A percentile compares a stretch with the other conserved stretches of the same genome.
These are phyloP conservation scores for Lactarius trivialis DNA, from an alignment of 768 basidiomycete genomes.

Conservation along the genomic window DNA sequence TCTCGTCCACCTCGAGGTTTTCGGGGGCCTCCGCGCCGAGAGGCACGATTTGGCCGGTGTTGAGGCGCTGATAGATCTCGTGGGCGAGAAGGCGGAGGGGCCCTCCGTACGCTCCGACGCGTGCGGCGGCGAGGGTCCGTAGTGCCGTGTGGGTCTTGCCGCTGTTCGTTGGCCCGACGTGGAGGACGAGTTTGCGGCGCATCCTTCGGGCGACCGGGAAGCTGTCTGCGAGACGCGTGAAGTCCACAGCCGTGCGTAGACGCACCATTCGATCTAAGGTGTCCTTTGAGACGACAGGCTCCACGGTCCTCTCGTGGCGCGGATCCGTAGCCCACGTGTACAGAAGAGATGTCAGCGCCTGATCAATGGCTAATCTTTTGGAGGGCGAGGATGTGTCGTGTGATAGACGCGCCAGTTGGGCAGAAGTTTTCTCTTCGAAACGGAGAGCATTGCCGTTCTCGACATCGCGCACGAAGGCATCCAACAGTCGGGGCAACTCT, in stretches of 20 bases:
- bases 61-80: constrained; percentile 89
- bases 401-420: constrained; percentile 40
- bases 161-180: constrained; percentile 96
- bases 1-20: constrained; percentile 33
- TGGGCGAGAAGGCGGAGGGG: constrained; percentile 90
- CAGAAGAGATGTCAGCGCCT: constrained; percentile 47
- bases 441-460: constrained; percentile 23
- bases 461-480: constrained; percentile 37
- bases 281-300: constrained; percentile 12
- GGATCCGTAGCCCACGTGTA: constrained; percentile 48
- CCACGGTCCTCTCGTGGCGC: constrained; percentile 5
- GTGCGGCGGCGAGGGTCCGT: constrained; percentile 74
- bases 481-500: constrained; percentile 39
- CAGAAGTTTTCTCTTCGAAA: constrained; percentile 29
- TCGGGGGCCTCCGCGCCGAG: constrained; percentile 46
- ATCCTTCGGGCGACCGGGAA: constrained; percentile 49
- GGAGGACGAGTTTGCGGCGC: constrained; percentile 79
- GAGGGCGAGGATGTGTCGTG: constrained; percentile 30
- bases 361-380: constrained; percentile 34
- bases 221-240: constrained; percentile 40
- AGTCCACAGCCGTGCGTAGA: constrained; percentile 31
- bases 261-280: constrained; percentile 29
- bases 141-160: constrained; percentile 95
- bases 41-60: constrained; percentile 82
- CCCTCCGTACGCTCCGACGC: constrained; percentile 77